Percentiles rank a stretch among this genome's conserved stretches.
These are phyloP conservation scores for Neonectria neomacrospora DNA, from an alignment of 2,329 filamentous ascomycete genomes.

Conservation along the genomic window DNA sequence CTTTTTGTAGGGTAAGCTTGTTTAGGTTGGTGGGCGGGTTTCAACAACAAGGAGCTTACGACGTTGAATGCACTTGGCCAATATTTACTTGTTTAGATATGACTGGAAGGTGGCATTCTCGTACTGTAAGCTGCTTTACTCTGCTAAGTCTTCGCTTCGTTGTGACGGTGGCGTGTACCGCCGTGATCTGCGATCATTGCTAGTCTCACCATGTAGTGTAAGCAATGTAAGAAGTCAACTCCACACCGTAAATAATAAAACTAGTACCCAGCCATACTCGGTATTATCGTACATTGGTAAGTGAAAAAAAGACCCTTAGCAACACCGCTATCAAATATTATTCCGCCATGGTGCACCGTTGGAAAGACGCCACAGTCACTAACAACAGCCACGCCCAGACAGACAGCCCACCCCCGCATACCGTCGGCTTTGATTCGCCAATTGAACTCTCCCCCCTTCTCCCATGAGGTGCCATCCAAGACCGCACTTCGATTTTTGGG, in stretches of 20 bases:
- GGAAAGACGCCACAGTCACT: slow-evolving; percentile 6
- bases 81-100: neutral
- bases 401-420: slow-evolving; percentile 10
- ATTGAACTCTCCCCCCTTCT: slow-evolving; percentile 18
- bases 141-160: too few relatives aligned
- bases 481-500: slow-evolving; percentile 2
- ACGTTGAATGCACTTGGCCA: neutral
- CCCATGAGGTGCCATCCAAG: neutral
- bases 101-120: neutral
- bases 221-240: too few relatives aligned
- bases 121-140: too few relatives aligned
- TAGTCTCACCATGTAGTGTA: too few relatives aligned
- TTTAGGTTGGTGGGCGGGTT: neutral
- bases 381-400: slow-evolving; percentile 13
- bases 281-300: too few relatives aligned
- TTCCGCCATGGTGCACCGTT: neutral
- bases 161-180: too few relatives aligned
- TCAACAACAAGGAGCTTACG: too few relatives aligned
- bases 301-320: too few relatives aligned
- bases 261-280: too few relatives aligned
- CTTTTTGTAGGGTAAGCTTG: neutral
- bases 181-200: too few relatives aligned
- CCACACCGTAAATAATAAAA: too few relatives aligned
- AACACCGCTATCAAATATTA: neutral
- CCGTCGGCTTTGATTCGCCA: slow-evolving; percentile 27